Percentiles rank a stretch among this genome's conserved stretches.
phyloP scores from a whole-genome alignment of 306 rosid genomes.

The Abrus pulchellus region DNA sequence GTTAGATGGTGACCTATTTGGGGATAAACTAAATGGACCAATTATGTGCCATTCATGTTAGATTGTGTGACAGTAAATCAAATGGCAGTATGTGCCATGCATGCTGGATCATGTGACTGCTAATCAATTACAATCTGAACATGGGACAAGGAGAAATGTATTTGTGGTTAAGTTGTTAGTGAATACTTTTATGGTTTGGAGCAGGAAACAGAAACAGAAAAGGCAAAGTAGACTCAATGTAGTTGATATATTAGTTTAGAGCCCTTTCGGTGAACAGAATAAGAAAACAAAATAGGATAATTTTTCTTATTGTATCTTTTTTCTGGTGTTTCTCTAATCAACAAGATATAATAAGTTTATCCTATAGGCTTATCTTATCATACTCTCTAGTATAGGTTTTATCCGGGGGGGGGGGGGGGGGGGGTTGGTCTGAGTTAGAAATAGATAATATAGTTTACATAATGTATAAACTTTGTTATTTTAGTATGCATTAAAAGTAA shows the following conservation, averaged over 20 bases:
- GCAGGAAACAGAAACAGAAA: not conserved
- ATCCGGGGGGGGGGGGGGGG: too few species aligned
- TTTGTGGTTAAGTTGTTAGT: not conserved
- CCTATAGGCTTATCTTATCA: too few species aligned
- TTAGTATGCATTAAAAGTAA: too few species aligned
- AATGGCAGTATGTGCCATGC: constrained; percentile 10
- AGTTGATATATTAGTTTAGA: constrained; percentile 10
- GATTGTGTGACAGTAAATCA: not conserved
- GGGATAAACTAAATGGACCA: constrained; percentile 38
- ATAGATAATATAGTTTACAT: too few species aligned
- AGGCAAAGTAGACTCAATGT: not conserved
- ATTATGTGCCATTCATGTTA: constrained; percentile 29
- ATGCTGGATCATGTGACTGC: constrained; percentile 25
- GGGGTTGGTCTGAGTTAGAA: too few species aligned
- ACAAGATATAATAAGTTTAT: too few species aligned
- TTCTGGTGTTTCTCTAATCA: too few species aligned
- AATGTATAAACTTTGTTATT: too few species aligned
- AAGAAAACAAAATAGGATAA: too few species aligned
- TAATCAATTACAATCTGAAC: not conserved
- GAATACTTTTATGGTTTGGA: constrained; percentile 11
- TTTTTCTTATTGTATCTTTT: too few species aligned
- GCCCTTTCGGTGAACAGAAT: too few species aligned
- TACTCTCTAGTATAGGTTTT: too few species aligned
- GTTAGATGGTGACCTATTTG: constrained; percentile 2
- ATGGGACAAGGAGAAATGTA: not conserved